These are phyloP conservation scores for Aspergillus amoenus DNA, from an alignment of 2,329 filamentous ascomycete species.

Conservation along the genomic window DNA sequence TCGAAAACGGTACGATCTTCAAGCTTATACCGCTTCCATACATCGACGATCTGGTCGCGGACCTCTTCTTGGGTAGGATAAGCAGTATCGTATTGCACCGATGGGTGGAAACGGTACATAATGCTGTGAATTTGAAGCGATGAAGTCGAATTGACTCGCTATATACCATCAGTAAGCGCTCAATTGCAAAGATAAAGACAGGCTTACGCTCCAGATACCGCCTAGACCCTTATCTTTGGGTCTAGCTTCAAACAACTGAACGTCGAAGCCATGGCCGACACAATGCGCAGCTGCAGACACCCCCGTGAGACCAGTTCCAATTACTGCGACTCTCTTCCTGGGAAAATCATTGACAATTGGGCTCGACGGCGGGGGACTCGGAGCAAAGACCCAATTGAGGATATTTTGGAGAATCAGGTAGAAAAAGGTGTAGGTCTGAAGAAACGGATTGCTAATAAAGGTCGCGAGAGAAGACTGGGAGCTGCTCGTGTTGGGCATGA, in stretches of 20 bases:
- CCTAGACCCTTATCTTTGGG: slow-evolving; percentile 62
- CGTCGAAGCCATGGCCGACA: slow-evolving; percentile 81
- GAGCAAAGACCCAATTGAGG: slow-evolving; percentile 59
- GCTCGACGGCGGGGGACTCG: slow-evolving; percentile 61
- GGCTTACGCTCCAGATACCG: slow-evolving; percentile 74
- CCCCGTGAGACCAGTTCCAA: slow-evolving; percentile 71
- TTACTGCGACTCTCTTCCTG: slow-evolving; percentile 63
- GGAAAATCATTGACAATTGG: slow-evolving; percentile 53
- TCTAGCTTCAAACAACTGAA: slow-evolving; percentile 74
- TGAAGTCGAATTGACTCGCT: slow-evolving; percentile 79
- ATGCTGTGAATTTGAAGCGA: slow-evolving; percentile 79
- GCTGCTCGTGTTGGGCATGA: not conserved
- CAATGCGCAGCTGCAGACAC: slow-evolving; percentile 80
- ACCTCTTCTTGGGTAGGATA: slow-evolving; percentile 79
- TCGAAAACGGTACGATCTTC: slow-evolving; percentile 71
- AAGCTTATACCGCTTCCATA: slow-evolving; percentile 75
- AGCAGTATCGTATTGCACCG: slow-evolving; percentile 70
- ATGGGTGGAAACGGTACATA: slow-evolving; percentile 87
- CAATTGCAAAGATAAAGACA: not conserved
- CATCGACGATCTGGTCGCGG: slow-evolving; percentile 64
- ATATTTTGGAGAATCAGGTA: slow-evolving; percentile 32
- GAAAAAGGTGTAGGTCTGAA: slow-evolving; percentile 30
- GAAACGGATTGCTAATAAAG: slow-evolving; percentile 30
- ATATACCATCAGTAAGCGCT: slow-evolving; percentile 4
- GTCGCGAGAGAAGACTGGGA: slow-evolving; percentile 19